Percentiles rank a stretch among this genome's conserved stretches.
Conservation (phyloP, 2,329 filamentous ascomycete genomes). For the Beauveria caledonica region DNA sequence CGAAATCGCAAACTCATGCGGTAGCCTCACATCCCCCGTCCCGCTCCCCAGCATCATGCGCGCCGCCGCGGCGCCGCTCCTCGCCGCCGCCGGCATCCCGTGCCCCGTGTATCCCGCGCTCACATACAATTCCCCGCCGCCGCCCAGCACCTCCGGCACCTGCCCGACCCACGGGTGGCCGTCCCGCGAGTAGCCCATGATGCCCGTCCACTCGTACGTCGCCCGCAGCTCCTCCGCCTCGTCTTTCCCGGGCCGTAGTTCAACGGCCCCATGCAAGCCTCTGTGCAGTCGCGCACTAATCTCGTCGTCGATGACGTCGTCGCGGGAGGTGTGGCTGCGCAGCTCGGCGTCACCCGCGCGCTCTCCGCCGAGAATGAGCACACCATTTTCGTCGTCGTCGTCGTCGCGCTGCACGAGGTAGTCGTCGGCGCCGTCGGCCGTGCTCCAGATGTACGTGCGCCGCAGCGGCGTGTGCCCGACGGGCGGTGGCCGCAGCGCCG, state of each 20-base stretch:
- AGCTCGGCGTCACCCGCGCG: conserved; percentile 43
- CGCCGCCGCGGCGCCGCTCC: conserved; percentile 56
- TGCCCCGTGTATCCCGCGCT: conserved; percentile 64
- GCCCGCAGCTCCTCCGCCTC: conserved; percentile 39
- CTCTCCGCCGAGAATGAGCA: conserved; percentile 65
- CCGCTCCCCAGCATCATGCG: conserved; percentile 44
- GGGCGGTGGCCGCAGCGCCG: conserved; percentile 56
- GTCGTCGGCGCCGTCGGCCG: conserved; percentile 42
- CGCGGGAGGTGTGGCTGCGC: conserved; percentile 48
- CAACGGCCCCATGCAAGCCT: conserved; percentile 33
- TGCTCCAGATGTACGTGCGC: conserved; percentile 56
- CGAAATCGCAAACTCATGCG: conserved; percentile 32
- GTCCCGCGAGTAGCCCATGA: conserved; percentile 70
- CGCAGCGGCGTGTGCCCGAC: conserved; percentile 30
- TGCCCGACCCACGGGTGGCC: conserved; percentile 61
- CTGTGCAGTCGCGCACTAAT: conserved; percentile 48
- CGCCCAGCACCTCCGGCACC: conserved; percentile 44
- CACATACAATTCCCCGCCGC: conserved; percentile 50
- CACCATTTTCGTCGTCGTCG: conserved; percentile 34
- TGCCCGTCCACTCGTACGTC: conserved; percentile 65
- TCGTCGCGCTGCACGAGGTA: conserved; percentile 63
- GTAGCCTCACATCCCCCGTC: conserved; percentile 32
- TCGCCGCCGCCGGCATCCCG: conserved; percentile 66
- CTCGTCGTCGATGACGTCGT: conserved; percentile 46
- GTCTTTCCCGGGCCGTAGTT: conserved; percentile 28